A percentile compares a stretch with the other conserved stretches of the same genome.
Evolutionary conservation across 1,139 yeast species (phyloP).

Genomic region (Sugiyamaella pinicola): DNA sequence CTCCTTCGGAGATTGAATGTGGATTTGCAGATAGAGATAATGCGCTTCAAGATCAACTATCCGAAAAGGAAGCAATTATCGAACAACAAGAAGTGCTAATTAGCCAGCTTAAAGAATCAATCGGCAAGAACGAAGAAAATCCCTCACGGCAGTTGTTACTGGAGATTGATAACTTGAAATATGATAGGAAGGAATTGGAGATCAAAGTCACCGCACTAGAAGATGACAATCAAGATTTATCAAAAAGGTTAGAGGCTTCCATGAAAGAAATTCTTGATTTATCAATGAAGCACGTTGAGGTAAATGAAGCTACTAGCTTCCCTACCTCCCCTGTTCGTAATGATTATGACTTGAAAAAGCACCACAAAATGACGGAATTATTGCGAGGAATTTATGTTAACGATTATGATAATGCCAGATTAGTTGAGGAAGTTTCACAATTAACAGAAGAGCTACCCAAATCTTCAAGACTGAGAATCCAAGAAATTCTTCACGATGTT

Average conservation of each 20-base stretch:
- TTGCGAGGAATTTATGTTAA: slow-evolving; percentile 22
- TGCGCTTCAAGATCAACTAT: slow-evolving; percentile 42
- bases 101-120: slow-evolving; percentile 24
- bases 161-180: slow-evolving; percentile 38
- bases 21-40: slow-evolving; percentile 41
- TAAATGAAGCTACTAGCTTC: background rate
- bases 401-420: background rate
- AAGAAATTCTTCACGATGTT: slow-evolving; percentile 4
- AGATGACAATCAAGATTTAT: slow-evolving; percentile 37
- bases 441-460: slow-evolving; percentile 10
- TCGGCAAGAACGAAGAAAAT: slow-evolving; percentile 5
- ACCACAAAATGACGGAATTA: slow-evolving; percentile 27
- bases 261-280: slow-evolving; percentile 33
- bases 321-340: slow-evolving; percentile 11
- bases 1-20: slow-evolving; percentile 27
- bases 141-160: slow-evolving; percentile 34
- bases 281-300: slow-evolving; percentile 18
- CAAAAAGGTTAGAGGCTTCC: slow-evolving; percentile 18
- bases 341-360: slow-evolving; percentile 24
- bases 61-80: slow-evolving; percentile 39
- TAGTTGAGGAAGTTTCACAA: slow-evolving; percentile 2
- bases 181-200: slow-evolving; percentile 39
- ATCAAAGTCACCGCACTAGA: slow-evolving; percentile 36
- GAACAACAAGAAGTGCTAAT: slow-evolving; percentile 33
- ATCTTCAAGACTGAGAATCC: slow-evolving; percentile 4